Evolutionary conservation across 495 filamentous ascomycete genomes (phyloP).

Genomic region (Aeminium ludgeri): DNA sequence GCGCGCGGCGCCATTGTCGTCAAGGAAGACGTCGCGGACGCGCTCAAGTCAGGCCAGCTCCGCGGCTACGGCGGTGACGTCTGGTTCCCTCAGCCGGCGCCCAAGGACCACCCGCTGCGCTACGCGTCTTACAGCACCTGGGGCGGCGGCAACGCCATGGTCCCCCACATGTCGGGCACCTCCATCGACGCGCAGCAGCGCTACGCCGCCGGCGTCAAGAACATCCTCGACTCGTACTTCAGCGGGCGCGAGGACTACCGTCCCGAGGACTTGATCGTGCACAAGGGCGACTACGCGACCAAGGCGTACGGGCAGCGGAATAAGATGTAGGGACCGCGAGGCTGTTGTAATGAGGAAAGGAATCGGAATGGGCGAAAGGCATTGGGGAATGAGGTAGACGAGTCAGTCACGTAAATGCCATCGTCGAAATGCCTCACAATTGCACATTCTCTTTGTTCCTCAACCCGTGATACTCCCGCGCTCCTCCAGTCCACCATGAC

Average conservation of each 20-base stretch:
- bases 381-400: not conserved
- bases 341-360: too few species aligned
- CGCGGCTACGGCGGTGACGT: constrained; percentile 95
- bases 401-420: not conserved
- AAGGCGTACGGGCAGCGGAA: constrained; percentile 78
- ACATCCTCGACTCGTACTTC: constrained; percentile 82
- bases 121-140: constrained; percentile 74
- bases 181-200: constrained; percentile 94
- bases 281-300: constrained; percentile 84
- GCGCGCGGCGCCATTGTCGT: constrained; percentile 97
- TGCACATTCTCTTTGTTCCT: too few species aligned
- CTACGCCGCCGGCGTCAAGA: constrained; percentile 79
- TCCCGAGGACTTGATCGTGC: constrained; percentile 81
- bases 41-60: constrained; percentile 83
- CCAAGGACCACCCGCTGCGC: constrained; percentile 84
- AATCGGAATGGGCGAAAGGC: constrained; percentile 2
- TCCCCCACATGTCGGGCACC: constrained; percentile 95
- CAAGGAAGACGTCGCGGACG: constrained; percentile 95
- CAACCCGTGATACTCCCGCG: too few species aligned
- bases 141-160: constrained; percentile 95
- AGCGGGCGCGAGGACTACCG: constrained; percentile 72
- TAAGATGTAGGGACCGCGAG: not conserved
- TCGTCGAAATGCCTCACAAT: too few species aligned
- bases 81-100: constrained; percentile 86
- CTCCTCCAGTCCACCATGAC: too few species aligned